Evolutionary conservation across 345 rosid genomes (phyloP).

Genomic region (Erodium maritimum): DNA sequence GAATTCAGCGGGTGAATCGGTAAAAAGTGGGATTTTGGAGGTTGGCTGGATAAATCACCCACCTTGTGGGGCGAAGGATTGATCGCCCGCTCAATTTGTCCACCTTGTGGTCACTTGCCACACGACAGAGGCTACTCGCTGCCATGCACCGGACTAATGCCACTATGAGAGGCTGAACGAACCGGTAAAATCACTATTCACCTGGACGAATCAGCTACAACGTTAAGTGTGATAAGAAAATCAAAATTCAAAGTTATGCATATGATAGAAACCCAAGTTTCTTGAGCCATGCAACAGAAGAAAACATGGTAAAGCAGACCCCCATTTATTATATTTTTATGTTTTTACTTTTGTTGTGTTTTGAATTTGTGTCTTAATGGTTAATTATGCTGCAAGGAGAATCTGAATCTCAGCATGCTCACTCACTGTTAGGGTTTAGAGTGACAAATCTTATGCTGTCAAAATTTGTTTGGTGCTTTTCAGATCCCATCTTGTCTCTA

Average conservation of each 20-base stretch:
- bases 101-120: too few species aligned
- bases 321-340: neutral
- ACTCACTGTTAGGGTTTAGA: constrained; percentile 14
- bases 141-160: too few species aligned
- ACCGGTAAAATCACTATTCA: too few species aligned
- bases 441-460: constrained; percentile 14
- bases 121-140: too few species aligned
- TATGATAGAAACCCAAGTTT: neutral
- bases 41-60: too few species aligned
- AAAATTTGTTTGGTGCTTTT: constrained; percentile 17
- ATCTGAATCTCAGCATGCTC: constrained; percentile 6
- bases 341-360: neutral
- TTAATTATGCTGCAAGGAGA: neutral
- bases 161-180: too few species aligned
- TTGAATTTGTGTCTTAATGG: neutral
- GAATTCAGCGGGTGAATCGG: too few species aligned
- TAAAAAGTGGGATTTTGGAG: too few species aligned
- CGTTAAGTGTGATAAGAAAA: too few species aligned
- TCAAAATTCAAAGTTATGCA: neutral
- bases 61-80: too few species aligned
- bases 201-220: too few species aligned
- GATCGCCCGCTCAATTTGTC: too few species aligned
- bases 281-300: neutral
- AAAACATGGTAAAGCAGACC: neutral
- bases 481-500: constrained; percentile 15